Evolutionary conservation across 257 asterid species (phyloP), one percentile per base, ranked within the genome.

Genomic region (Echium plantagineum): DNA sequence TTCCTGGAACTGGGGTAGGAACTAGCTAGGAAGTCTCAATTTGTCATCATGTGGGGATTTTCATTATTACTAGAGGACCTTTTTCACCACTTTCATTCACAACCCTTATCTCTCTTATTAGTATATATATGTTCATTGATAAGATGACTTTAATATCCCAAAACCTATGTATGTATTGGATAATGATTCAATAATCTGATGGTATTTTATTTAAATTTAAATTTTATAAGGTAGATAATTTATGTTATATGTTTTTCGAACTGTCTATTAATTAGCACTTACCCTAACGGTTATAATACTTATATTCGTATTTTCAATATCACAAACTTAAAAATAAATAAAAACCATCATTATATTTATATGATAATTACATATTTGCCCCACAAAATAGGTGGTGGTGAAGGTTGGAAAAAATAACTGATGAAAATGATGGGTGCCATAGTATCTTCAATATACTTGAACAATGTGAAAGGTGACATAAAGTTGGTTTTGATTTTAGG

Each of bases 381-480:
- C 49, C 49, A 42, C 55, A 66, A 61, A 31, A 18, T 57, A 42
- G 66, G 54, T 74, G 78, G 72, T 75, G 79, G 85, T 73, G 76
- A 79, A 69, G 73, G 70, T 68, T 64, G 62, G 80, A 70, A 69
- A 48, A 70, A 35, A 10, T 8, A 55, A 62, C 71, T 24, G 46
- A 67, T 68, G 79, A 75, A 81, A 83, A 65, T 74, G 85, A 79
- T 66, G 72, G 75, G 5, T 68, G 78, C 70, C 64, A 66, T 69
- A 71, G 77, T 22, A 61, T 73, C 63, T 72, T 61, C 55, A 21
- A 15, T 68, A 15, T 68, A 60, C 63, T 58, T 42, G 49, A 63
- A 69, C 65, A 62, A 46, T 55, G 48, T 68, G 49, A 77, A 71
- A 65, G 67, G 68, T 71, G 84, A 70, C 78, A 81, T 75, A 64